phyloP scores from a whole-genome alignment of 2,329 filamentous ascomycete species.

The Xylariaceae sp. region DNA sequence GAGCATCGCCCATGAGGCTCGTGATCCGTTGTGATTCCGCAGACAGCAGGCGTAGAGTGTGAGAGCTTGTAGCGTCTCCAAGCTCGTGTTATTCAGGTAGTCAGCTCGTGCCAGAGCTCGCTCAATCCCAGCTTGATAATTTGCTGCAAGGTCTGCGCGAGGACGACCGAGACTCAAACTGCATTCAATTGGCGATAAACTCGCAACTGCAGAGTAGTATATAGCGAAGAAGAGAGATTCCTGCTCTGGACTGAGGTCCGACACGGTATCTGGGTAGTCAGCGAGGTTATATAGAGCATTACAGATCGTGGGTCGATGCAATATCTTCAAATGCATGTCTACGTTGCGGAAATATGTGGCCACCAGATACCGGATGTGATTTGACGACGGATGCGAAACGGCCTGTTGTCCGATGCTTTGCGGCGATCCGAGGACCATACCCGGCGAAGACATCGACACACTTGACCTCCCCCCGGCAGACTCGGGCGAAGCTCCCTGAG shows the following conservation, averaged over 20 bases:
- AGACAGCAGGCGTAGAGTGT: conserved; percentile 40
- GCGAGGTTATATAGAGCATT: conserved; percentile 33
- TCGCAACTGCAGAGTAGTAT: conserved; percentile 39
- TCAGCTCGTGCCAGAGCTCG: conserved; percentile 38
- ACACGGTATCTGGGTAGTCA: conserved; percentile 22
- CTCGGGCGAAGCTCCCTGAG: conserved; percentile 20
- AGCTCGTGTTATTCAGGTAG: conserved; percentile 38
- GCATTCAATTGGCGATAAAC: conserved; percentile 31
- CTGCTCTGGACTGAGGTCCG: conserved; percentile 20
- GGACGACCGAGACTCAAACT: conserved; percentile 31
- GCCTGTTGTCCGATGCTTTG: conserved; percentile 8
- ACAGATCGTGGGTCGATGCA: conserved; percentile 39
- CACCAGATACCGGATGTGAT: conserved; percentile 36
- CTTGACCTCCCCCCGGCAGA: conserved; percentile 10
- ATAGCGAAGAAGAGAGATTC: conserved; percentile 41
- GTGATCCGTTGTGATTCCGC: conserved; percentile 34
- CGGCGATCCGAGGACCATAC: conserved; percentile 27
- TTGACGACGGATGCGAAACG: conserved; percentile 33
- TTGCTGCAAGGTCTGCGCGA: conserved; percentile 28
- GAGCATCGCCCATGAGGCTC: conserved; percentile 40
- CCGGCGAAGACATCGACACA: conserved; percentile 11
- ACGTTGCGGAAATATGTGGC: conserved; percentile 37
- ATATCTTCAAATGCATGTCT: conserved; percentile 41
- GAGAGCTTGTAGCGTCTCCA: conserved; percentile 40
- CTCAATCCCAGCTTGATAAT: conserved; percentile 35